Base-by-base conservation (phyloP, 352 stramenopile genomes). In the Pythium utonaiense region DNA sequence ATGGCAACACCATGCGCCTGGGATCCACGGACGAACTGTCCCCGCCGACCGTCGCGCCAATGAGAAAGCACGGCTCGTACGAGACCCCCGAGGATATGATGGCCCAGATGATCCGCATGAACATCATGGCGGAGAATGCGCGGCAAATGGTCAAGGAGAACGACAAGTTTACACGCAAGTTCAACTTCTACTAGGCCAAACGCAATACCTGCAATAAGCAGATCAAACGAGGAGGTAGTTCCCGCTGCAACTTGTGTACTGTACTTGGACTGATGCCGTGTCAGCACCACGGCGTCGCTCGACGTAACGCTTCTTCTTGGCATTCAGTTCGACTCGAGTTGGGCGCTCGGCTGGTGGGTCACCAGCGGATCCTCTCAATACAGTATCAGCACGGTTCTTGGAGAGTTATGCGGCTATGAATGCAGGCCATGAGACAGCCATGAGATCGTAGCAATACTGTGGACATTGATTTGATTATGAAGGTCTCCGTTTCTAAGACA, bases 101-200 rank as follows among this genome's bases (percentile, higher is more conserved):
- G 74, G 56, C 70, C 31, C 80, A 85, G 54, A 88, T 89, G 66
- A 78, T 88, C 63, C 73, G 83, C 60, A 87, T 89, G 77, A 89
- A 88, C 64, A 74, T 89, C 62, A 85, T 83, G 42, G 80, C 80
- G 33, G 80, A 89, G 63, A 73, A 88, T 28, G 82, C 76, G 45
- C 70, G 74, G 22, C 71, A 84, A 65, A 75, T 85, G 65, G 74
- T 88, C 44, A 64, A 80, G 50, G 71, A 83, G 44, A 86, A 84
- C 53, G 62, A 86, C 57, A 82, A 82, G 62, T 52, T 84, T 33
- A 76, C 75, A 24, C 70, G 76, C 52, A 72, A 78, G 44, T 66
- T 80, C 47, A 66, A 66, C 42, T 66, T 66, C 27, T 66, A 66
- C 22, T 66, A 56, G 30, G 0, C 17, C 12, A 14, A 17, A 2